These are phyloP conservation scores for Xylaria flabelliformis DNA, from an alignment of 495 filamentous ascomycete genomes.

Conservation along the genomic window DNA sequence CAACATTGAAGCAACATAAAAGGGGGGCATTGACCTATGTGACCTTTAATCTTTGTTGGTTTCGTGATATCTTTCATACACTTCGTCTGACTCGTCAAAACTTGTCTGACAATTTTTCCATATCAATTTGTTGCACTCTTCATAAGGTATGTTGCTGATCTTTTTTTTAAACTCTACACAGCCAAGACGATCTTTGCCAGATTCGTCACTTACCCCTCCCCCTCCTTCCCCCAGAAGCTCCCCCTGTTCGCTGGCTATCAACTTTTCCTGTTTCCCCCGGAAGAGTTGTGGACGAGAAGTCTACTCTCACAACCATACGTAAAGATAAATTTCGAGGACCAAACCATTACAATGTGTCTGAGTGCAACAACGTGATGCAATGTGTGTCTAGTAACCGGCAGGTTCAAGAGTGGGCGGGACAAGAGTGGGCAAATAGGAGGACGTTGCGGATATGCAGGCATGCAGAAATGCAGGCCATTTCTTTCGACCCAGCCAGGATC, in stretches of 20 bases:
- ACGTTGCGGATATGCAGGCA: conserved; percentile 6
- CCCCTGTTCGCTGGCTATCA: conserved; percentile 7
- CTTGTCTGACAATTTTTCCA: not conserved
- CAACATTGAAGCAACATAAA: conserved; percentile 3
- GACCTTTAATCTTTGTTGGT: not conserved
- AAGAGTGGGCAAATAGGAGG: conserved; percentile 22
- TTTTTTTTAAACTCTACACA: not conserved
- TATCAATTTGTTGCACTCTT: conserved; percentile 13
- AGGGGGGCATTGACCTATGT: not conserved
- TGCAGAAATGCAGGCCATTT: conserved; percentile 7
- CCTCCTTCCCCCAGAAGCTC: not conserved
- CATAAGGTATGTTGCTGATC: conserved; percentile 25
- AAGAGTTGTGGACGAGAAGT: conserved; percentile 3
- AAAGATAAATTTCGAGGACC: not conserved
- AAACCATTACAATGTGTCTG: not conserved
- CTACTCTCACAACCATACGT: not conserved
- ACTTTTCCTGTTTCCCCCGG: not conserved
- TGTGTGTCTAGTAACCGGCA: conserved; percentile 20
- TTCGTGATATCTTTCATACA: not conserved
- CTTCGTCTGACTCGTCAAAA: not conserved
- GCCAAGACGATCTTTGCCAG: conserved; percentile 3
- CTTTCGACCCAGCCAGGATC: conserved; percentile 23
- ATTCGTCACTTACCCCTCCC: conserved; percentile 5
- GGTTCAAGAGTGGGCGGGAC: conserved; percentile 9
- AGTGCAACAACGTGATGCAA: not conserved